Evolutionary conservation across 73 alveolate genomes (phyloP).

Genomic region (Urostyla sp.): DNA sequence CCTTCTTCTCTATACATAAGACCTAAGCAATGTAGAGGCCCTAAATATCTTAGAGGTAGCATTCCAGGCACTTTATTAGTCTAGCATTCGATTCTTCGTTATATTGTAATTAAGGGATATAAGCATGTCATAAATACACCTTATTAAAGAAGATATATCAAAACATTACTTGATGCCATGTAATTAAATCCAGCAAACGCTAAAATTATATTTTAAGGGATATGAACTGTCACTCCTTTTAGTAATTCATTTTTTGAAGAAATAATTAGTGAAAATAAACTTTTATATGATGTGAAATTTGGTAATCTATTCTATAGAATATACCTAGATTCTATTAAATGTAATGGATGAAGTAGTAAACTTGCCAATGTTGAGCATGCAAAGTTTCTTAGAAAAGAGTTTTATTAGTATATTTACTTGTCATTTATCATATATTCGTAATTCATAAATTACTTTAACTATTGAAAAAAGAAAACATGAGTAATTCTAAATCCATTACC

Average conservation of each 20-base stretch:
- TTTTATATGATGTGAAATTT: slow-evolving; percentile 65
- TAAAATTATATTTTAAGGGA: slow-evolving; percentile 51
- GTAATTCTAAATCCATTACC: slow-evolving; percentile 67
- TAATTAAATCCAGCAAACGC: slow-evolving; percentile 53
- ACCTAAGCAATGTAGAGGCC: slow-evolving; percentile 66
- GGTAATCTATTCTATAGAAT: slow-evolving; percentile 80
- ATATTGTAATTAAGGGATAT: slow-evolving; percentile 75
- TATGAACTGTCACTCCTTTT: slow-evolving; percentile 61
- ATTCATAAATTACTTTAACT: not conserved
- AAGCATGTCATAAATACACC: slow-evolving; percentile 45
- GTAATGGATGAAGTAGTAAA: slow-evolving; percentile 64
- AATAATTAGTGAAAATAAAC: slow-evolving; percentile 36
- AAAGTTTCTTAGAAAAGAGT: slow-evolving; percentile 19
- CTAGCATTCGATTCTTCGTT: slow-evolving; percentile 76
- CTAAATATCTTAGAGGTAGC: slow-evolving; percentile 61
- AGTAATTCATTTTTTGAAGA: slow-evolving; percentile 47
- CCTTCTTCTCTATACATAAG: slow-evolving; percentile 70
- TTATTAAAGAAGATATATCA: slow-evolving; percentile 11
- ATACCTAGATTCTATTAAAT: slow-evolving; percentile 72
- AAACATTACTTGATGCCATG: not conserved
- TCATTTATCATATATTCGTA: slow-evolving; percentile 1
- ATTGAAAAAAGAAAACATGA: slow-evolving; percentile 21
- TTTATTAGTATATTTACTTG: slow-evolving; percentile 17
- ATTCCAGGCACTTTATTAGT: slow-evolving; percentile 60
- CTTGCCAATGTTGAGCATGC: slow-evolving; percentile 47